Percentiles rank a stretch among this genome's conserved stretches.
Conservation (phyloP, 176 grass and related monocot genomes). For the Zoysia japonica region DNA sequence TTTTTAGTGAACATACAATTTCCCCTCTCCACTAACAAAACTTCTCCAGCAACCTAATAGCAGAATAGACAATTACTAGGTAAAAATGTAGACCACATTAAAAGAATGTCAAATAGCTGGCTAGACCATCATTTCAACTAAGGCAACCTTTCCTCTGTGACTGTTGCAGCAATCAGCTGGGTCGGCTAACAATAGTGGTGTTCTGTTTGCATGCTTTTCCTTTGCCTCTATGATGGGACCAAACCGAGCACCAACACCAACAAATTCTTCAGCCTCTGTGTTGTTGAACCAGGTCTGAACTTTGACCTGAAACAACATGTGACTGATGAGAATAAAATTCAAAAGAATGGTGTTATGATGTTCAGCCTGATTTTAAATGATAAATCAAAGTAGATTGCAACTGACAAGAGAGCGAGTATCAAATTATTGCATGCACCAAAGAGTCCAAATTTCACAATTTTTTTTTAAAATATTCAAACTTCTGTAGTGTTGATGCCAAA, state of each 20-base stretch:
- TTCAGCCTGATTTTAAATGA: background rate
- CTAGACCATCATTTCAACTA: constrained; percentile 24
- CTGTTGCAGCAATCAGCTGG: constrained; percentile 68
- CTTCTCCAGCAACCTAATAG: constrained; percentile 72
- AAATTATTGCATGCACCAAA: background rate
- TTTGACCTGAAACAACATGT: constrained; percentile 69
- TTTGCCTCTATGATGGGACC: constrained; percentile 85
- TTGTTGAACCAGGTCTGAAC: constrained; percentile 90
- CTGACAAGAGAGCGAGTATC: background rate
- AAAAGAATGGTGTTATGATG: background rate
- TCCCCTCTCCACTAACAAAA: constrained; percentile 82
- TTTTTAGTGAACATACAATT: constrained; percentile 86
- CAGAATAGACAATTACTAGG: constrained; percentile 14
- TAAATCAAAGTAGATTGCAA: background rate
- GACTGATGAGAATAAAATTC: constrained; percentile 2
- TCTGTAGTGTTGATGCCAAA: background rate
- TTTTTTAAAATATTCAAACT: background rate
- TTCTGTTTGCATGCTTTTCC: constrained; percentile 78
- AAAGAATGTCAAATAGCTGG: background rate
- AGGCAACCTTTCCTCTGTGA: constrained; percentile 60
- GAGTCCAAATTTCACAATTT: background rate
- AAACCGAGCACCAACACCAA: constrained; percentile 95
- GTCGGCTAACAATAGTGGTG: constrained; percentile 58
- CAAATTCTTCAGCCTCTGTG: constrained; percentile 72
- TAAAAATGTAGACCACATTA: constrained; percentile 1